Conservation (phyloP, 495 filamentous ascomycete genomes). For the Oidiodendron maius region DNA sequence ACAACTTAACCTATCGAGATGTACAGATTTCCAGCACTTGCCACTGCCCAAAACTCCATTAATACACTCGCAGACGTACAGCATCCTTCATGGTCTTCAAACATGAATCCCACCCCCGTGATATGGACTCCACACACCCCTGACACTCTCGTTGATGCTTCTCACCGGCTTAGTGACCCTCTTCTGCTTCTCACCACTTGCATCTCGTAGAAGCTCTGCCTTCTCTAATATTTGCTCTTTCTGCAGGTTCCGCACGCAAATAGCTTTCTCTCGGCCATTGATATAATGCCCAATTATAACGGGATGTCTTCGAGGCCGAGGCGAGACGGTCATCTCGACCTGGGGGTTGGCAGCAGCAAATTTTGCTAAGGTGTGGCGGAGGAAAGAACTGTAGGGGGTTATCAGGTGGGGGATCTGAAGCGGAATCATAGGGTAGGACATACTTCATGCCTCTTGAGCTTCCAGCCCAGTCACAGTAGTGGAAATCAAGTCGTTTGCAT, state of each 20-base stretch:
- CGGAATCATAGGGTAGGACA: constrained; percentile 18
- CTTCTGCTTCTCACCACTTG: constrained; percentile 81
- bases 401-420: background rate
- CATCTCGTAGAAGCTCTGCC: constrained; percentile 70
- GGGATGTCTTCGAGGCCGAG: constrained; percentile 80
- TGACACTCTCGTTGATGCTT: constrained; percentile 85
- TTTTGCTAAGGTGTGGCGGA: constrained; percentile 62
- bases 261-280: constrained; percentile 78
- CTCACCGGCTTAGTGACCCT: constrained; percentile 73
- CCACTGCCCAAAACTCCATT: constrained; percentile 10
- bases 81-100: constrained; percentile 2
- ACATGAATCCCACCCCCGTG: constrained; percentile 51
- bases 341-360: constrained; percentile 81
- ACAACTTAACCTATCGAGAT: background rate
- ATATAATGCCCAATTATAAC: constrained; percentile 81
- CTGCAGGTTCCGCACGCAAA: constrained; percentile 85
- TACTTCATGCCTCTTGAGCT: constrained; percentile 94
- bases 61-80: constrained; percentile 14
- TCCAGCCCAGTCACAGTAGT: constrained; percentile 94
- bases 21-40: background rate
- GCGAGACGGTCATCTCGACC: constrained; percentile 86
- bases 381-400: constrained; percentile 56
- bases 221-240: constrained; percentile 77
- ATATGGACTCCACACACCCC: constrained; percentile 92
- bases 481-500: constrained; percentile 91